These are phyloP conservation scores for Chaetomium cochliodes DNA, from an alignment of 495 filamentous ascomycete species.

Conservation along the genomic window DNA sequence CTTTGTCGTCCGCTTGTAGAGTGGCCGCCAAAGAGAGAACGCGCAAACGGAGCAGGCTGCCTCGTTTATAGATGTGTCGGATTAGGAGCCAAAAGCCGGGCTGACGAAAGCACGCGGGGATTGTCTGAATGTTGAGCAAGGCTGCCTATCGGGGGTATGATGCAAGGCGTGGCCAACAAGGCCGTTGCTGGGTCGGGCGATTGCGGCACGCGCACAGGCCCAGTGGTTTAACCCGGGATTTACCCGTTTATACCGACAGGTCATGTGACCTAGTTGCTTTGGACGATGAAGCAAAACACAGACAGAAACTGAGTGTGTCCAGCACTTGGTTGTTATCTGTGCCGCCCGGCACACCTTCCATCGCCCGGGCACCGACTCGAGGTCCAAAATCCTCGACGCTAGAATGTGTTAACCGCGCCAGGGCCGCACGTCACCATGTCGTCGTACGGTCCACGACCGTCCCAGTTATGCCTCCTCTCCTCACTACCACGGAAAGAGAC, in stretches of 20 bases:
- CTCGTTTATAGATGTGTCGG: not conserved
- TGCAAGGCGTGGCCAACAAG: slow-evolving; percentile 25
- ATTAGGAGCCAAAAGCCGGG: not conserved
- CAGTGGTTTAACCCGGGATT: not conserved
- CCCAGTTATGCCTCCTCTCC: slow-evolving; percentile 65
- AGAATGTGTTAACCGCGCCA: not conserved
- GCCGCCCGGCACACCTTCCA: too few species aligned
- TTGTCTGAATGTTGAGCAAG: slow-evolving; percentile 21
- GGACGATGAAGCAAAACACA: not conserved
- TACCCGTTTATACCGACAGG: not conserved
- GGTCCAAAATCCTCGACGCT: not conserved
- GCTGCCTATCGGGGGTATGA: slow-evolving; percentile 33
- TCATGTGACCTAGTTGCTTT: not conserved
- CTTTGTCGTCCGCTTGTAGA: not conserved
- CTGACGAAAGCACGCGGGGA: slow-evolving; percentile 12
- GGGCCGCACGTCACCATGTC: slow-evolving; percentile 35
- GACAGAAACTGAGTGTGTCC: not conserved
- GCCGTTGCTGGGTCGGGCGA: slow-evolving; percentile 8
- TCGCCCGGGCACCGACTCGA: not conserved
- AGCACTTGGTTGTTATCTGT: not conserved
- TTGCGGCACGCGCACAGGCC: slow-evolving; percentile 13
- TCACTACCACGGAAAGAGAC: slow-evolving; percentile 53
- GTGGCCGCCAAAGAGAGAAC: not conserved
- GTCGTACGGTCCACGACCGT: slow-evolving; percentile 61
- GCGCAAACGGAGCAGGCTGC: not conserved